Percentiles rank a stretch among this genome's conserved stretches.
Conservation (phyloP, 1,284 basidiomycete genomes). For the Cryptococcus neoformans region DNA sequence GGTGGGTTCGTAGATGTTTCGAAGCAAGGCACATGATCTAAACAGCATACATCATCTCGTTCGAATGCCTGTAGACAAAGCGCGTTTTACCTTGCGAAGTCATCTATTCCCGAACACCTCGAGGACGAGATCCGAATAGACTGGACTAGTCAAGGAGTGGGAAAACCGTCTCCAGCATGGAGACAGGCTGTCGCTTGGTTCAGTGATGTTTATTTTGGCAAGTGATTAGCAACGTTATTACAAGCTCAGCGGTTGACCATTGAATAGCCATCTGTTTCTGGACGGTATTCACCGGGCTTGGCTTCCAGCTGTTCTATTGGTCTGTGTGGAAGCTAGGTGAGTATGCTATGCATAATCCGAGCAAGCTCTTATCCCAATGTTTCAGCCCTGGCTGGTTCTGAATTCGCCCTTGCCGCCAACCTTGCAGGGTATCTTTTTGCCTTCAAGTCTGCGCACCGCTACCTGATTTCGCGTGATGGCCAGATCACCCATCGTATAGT, state of each 20-base stretch:
- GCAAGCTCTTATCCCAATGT: slow-evolving; percentile 2
- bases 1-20: too few relatives aligned
- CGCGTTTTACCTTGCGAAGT: slow-evolving; percentile 3
- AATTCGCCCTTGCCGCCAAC: slow-evolving; percentile 63
- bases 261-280: slow-evolving; percentile 76
- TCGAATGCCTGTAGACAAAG: too few relatives aligned
- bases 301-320: slow-evolving; percentile 86
- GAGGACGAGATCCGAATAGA: not conserved
- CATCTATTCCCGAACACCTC: not conserved
- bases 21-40: too few relatives aligned
- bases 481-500: slow-evolving; percentile 54
- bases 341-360: slow-evolving; percentile 24
- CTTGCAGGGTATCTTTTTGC: slow-evolving; percentile 65
- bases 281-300: slow-evolving; percentile 79
- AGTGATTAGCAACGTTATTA: slow-evolving; percentile 4
- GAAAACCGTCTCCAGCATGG: slow-evolving; percentile 1
- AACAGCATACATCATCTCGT: too few relatives aligned
- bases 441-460: slow-evolving; percentile 52
- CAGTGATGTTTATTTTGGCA: slow-evolving; percentile 44
- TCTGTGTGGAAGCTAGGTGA: slow-evolving; percentile 80
- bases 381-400: slow-evolving; percentile 59
- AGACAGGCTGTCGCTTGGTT: slow-evolving; percentile 27
- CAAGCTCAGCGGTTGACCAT: not conserved
- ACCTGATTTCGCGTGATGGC: slow-evolving; percentile 55
- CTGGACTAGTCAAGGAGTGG: slow-evolving; percentile 7